Evolutionary conservation across 2,329 filamentous ascomycete species (phyloP).

Genomic region (Corynespora cassiicola): DNA sequence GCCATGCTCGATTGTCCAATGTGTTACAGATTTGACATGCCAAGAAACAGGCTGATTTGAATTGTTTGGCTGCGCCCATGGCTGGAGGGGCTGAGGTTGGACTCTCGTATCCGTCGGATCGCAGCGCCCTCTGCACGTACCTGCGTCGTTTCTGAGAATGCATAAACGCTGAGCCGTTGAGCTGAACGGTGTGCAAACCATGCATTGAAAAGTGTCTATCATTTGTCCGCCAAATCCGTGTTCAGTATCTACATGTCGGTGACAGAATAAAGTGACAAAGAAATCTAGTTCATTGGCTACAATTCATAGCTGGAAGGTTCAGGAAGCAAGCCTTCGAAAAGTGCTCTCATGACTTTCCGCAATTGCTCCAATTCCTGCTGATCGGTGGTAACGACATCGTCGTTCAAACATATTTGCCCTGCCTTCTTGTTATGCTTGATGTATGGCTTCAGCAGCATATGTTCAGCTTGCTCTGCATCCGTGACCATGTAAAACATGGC

Average conservation of each 20-base stretch:
- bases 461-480: conserved; percentile 51
- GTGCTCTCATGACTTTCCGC: conserved; percentile 39
- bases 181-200: too few species aligned
- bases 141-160: too few species aligned
- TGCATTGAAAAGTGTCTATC: too few species aligned
- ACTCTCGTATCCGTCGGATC: too few species aligned
- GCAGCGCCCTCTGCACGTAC: conserved; percentile 1
- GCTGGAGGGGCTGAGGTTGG: too few species aligned
- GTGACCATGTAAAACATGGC: conserved; percentile 53
- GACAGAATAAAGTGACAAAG: background rate
- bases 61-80: too few species aligned
- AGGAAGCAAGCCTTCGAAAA: conserved; percentile 43
- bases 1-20: too few species aligned
- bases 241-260: background rate
- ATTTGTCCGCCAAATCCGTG: background rate
- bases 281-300: conserved; percentile 6
- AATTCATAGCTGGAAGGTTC: conserved; percentile 26
- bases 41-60: too few species aligned
- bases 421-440: conserved; percentile 41
- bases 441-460: conserved; percentile 45
- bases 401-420: conserved; percentile 52
- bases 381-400: conserved; percentile 51
- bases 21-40: too few species aligned
- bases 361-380: conserved; percentile 41
- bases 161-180: too few species aligned